Evolutionary conservation across 2,329 filamentous ascomycete genomes (phyloP), one percentile per base, ranked within the genome.

Genomic region (Arthrobotrys sinensis): DNA sequence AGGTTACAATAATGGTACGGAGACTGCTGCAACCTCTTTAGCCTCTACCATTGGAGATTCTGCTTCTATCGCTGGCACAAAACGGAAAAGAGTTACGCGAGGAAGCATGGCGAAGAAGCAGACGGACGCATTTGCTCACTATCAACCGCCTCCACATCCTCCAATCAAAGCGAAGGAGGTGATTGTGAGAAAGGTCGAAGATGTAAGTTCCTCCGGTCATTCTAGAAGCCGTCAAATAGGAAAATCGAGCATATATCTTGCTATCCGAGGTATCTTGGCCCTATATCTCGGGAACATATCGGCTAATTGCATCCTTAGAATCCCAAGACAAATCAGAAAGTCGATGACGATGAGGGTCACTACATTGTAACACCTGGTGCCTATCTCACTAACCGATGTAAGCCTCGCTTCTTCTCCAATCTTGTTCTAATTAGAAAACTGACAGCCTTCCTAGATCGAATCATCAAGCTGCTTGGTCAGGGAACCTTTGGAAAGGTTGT

Each of bases 401-500:
- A 84, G 93, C 89, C 24, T 38, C 40, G 12, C 53, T 45, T 48
- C 21, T 52, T 6, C 16, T 60, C 7, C 21, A 16, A 28, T 16
- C 24, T 55, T 14, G 8, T 48, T 43, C 43, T 3, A 32, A 21
- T 32, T 10, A 32, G 16, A n/a, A 28, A 24, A 32, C 55, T 77
- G 66, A 70, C 50, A 34, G 8, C n/a, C 6, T 11, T 75, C 38
- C 52, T 81, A 97, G 94, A 98, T 85, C 90, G 92, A 86, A 95
- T 99, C 81, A 88, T 92, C 79, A 94, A 93, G 81, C 88, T 98
- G 32, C 91, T 99, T 11, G 96, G 96, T 21, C 96, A 99, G 85
- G 96, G 96, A 80, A 99, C 96, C 0, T 99, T 99, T 83, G 96
- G 96, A 83, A 99, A 99, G 85, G 96, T 99, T 14, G 96, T 99